Conservation (phyloP, 179 eudicot species). For the Corrigiola litoralis region DNA sequence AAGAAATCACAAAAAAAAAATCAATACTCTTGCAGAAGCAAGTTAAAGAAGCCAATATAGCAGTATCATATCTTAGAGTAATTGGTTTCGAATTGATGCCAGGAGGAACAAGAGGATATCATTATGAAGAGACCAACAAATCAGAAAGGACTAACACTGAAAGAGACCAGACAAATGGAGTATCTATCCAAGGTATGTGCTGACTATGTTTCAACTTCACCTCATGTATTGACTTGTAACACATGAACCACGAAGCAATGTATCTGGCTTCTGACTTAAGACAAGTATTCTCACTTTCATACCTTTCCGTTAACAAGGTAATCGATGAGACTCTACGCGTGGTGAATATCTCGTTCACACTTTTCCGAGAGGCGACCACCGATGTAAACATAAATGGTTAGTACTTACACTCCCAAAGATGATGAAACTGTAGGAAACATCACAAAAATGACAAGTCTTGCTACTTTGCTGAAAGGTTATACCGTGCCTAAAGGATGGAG, state of each 20-base stretch:
- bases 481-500: conserved; percentile 57
- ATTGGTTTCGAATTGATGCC: neutral
- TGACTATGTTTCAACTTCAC: neutral
- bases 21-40: too few relatives aligned
- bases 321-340: conserved; percentile 49
- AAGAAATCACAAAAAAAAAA: neutral
- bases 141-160: conserved; percentile 34
- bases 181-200: conserved; percentile 34
- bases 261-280: too few relatives aligned
- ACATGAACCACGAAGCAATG: too few relatives aligned
- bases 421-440: too few relatives aligned
- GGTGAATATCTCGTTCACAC: conserved; percentile 38
- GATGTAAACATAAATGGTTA: conserved; percentile 41
- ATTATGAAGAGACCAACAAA: conserved; percentile 28
- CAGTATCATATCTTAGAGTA: neutral
- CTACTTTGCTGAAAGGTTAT: conserved; percentile 28
- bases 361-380: conserved; percentile 39
- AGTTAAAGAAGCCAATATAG: too few relatives aligned
- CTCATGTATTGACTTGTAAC: neutral
- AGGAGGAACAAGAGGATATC: conserved; percentile 49
- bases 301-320: conserved; percentile 16
- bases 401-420: neutral
- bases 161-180: conserved; percentile 41
- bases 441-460: neutral
- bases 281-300: neutral